phyloP scores from a whole-genome alignment of 768 basidiomycete species.

The Boletus sp. region DNA sequence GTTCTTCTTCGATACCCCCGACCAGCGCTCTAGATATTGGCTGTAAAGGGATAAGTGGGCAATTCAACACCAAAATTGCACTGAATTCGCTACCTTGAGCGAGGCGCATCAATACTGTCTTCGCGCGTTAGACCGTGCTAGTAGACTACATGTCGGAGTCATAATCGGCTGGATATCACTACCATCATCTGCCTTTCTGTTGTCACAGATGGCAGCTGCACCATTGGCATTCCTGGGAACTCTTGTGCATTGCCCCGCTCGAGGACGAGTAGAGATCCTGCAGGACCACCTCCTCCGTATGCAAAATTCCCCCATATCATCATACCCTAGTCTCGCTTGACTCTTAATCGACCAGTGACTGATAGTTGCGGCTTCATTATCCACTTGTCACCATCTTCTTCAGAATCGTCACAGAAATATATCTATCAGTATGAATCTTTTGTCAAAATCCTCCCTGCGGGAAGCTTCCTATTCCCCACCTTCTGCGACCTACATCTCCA shows the following conservation, averaged over 20 bases:
- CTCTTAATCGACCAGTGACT: constrained; percentile 23
- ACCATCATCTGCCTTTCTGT: not conserved
- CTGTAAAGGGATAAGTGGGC: not conserved
- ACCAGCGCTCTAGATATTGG: not conserved
- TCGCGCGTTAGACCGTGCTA: too few relatives aligned
- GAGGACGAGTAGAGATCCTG: constrained; percentile 53
- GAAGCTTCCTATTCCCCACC: constrained; percentile 71
- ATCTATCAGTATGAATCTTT: constrained; percentile 20
- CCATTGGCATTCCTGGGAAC: constrained; percentile 42
- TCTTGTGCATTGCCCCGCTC: constrained; percentile 53
- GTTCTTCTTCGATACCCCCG: not conserved
- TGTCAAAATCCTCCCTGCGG: constrained; percentile 39
- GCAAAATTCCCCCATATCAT: not conserved
- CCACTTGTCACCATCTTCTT: constrained; percentile 41
- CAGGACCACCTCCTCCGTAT: constrained; percentile 54
- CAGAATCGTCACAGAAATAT: constrained; percentile 34
- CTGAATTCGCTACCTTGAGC: not conserved
- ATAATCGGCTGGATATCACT: not conserved
- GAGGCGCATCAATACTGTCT: too few relatives aligned
- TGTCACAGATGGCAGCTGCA: constrained; percentile 9
- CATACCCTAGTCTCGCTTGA: constrained; percentile 4
- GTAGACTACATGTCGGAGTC: too few relatives aligned
- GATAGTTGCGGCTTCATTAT: constrained; percentile 47
- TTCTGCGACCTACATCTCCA: constrained; percentile 86
- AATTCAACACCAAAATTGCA: too few relatives aligned